Base-by-base conservation (phyloP, 73 alveolate species). In the Paramecium sexaurelia region DNA sequence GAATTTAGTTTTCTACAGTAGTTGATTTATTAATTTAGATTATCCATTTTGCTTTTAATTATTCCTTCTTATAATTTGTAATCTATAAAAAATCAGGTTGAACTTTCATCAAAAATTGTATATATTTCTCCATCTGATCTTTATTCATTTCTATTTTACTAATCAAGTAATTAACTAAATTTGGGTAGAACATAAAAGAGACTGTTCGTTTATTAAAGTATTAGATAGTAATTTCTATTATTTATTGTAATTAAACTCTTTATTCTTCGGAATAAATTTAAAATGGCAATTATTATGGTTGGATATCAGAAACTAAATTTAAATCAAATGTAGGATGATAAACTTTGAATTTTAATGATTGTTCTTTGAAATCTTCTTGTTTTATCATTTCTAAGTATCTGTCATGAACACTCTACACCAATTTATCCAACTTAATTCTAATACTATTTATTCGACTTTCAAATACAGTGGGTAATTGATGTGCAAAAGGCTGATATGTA, bases 241-340 rank as follows among this genome's bases (percentile, higher is more conserved):
- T 32, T 32, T 69, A n/a, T 10, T 69, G 13, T 6, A 69, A 10
- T 29, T 69, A 10, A 5, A 9, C 26, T 69, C 57, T 69, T n/a
- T 69, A 13, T 35, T 69, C 47, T 69, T 69, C 56, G 7, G 55
- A 32, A 69, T 69, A 69, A 57, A 57, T n/a, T 57, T 57, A 27
- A 8, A 57, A 57, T 20, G 82, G 82, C 15, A 57, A 57, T 57
- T 57, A 13, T 27, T 27, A 9, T 57, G 82, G 82, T 3, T 22
- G 11, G 19, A 57, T 57, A 24, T 57, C 82, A 10, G 43, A 17
- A 20, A 57, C 82, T 13, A 26, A 9, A 17, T 71, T 37, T 8
- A 71, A 8, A 35, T 71, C 86, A 71, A 71, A 71, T 29, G 86
- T 35, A 20, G 86, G 86, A 7, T 71, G 61, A 35, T 71, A 71